Percentiles rank a stretch among this genome's conserved stretches.
These are phyloP conservation scores for Neoscytalidium dimidiatum DNA, from an alignment of 2,329 filamentous ascomycete species.

Conservation along the genomic window DNA sequence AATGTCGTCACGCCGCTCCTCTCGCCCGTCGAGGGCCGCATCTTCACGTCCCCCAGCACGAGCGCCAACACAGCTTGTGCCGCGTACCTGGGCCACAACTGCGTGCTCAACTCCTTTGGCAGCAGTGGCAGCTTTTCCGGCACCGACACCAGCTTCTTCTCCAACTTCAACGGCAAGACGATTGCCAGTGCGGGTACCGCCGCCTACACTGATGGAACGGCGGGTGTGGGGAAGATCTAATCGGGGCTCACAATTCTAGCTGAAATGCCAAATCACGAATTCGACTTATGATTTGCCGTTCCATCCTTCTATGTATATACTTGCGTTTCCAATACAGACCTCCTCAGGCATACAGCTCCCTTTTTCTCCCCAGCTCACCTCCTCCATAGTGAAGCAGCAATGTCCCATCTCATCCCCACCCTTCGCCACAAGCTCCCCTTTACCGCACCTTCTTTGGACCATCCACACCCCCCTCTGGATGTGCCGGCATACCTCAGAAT, in stretches of 20 bases:
- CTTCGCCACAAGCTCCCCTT: background rate
- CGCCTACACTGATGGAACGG: conserved; percentile 40
- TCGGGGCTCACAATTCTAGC: too few relatives aligned
- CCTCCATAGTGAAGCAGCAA: background rate
- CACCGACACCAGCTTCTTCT: conserved; percentile 50
- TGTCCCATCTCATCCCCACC: background rate
- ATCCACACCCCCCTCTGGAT: background rate
- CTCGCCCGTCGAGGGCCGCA: conserved; percentile 43
- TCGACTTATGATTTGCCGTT: too few relatives aligned
- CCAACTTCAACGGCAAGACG: conserved; percentile 55
- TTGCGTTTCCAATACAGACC: too few relatives aligned
- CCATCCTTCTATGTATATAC: too few relatives aligned
- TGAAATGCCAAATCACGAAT: too few relatives aligned
- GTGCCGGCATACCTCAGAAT: background rate
- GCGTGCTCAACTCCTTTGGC: conserved; percentile 50
- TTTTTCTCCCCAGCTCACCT: background rate
- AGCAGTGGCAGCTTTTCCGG: conserved; percentile 31
- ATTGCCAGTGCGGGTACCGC: conserved; percentile 48
- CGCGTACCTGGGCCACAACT: conserved; percentile 50
- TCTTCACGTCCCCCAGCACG: conserved; percentile 37
- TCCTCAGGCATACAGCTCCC: background rate
- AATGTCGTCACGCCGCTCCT: conserved; percentile 49
- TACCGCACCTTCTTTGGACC: background rate
- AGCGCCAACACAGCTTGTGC: conserved; percentile 47
- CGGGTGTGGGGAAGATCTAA: conserved; percentile 26